phyloP scores from a whole-genome alignment of 495 filamentous ascomycete species.

The Neurospora hispaniola region DNA sequence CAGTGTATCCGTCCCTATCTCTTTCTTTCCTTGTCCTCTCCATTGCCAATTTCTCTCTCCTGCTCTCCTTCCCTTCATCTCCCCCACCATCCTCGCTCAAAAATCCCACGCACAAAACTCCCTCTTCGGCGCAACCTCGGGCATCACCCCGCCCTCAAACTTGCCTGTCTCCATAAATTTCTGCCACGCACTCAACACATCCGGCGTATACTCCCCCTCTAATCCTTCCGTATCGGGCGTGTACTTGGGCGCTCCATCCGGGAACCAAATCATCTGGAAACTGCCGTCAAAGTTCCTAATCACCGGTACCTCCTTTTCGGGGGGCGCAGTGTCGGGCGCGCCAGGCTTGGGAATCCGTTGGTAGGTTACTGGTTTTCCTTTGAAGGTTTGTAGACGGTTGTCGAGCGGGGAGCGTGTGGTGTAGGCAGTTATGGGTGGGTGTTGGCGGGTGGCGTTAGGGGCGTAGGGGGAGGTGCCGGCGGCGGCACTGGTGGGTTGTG shows the following conservation, averaged over 20 bases:
- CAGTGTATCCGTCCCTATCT: neutral
- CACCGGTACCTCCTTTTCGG: slow-evolving; percentile 20
- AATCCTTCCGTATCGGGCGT: slow-evolving; percentile 42
- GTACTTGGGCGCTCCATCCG: slow-evolving; percentile 54
- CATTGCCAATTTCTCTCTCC: neutral
- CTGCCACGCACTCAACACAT: slow-evolving; percentile 45
- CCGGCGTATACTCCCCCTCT: slow-evolving; percentile 31
- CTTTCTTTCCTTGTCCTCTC: neutral
- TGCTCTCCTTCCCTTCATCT: neutral
- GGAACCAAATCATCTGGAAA: slow-evolving; percentile 54
- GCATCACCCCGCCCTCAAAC: slow-evolving; percentile 56
- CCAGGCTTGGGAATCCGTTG: neutral
- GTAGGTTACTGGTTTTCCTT: slow-evolving; percentile 32
- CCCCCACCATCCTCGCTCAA: slow-evolving; percentile 20
- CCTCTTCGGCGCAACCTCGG: slow-evolving; percentile 58
- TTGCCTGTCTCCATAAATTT: slow-evolving; percentile 47
- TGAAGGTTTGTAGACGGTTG: slow-evolving; percentile 28
- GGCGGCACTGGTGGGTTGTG: neutral
- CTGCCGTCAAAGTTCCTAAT: slow-evolving; percentile 30
- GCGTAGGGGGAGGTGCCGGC: slow-evolving; percentile 24
- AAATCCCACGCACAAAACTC: slow-evolving; percentile 68
- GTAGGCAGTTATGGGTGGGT: slow-evolving; percentile 32
- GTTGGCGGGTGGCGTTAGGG: slow-evolving; percentile 31
- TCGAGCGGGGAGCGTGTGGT: slow-evolving; percentile 18
- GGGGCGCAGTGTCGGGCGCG: neutral